A percentile compares a stretch with the other conserved stretches of the same genome.
phyloP scores from a whole-genome alignment of 1,284 basidiomycete genomes.

The Trametes versicolor region DNA sequence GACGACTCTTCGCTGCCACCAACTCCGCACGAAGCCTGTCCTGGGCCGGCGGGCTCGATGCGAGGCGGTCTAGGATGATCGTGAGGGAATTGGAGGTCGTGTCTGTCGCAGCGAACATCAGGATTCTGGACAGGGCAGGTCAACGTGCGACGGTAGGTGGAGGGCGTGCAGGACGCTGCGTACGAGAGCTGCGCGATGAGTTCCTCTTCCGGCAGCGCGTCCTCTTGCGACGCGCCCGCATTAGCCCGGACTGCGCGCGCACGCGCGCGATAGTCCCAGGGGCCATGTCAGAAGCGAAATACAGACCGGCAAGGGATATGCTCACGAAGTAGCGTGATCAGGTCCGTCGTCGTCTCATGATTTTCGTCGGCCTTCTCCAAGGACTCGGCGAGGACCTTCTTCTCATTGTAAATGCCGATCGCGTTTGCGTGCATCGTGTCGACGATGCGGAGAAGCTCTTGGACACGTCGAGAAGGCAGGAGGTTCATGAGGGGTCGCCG shows the following conservation, averaged over 20 bases:
- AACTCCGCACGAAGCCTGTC: constrained; percentile 7
- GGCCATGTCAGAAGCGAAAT: neutral
- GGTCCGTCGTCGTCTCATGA: neutral
- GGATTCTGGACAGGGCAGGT: neutral
- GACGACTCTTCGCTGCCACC: constrained; percentile 33
- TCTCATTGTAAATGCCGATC: constrained; percentile 1
- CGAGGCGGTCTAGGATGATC: constrained; percentile 23
- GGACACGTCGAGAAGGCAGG: neutral
- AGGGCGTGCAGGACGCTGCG: constrained; percentile 32
- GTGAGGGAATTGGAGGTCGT: constrained; percentile 22
- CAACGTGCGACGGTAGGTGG: too few relatives aligned
- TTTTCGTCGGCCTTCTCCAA: neutral
- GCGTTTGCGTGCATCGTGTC: constrained; percentile 6
- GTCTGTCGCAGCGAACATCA: constrained; percentile 33
- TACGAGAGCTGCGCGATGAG: constrained; percentile 46
- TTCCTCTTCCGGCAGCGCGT: constrained; percentile 41
- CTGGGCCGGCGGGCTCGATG: neutral
- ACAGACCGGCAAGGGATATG: neutral
- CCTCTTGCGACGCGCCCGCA: constrained; percentile 34
- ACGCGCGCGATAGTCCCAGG: neutral
- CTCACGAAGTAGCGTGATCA: constrained; percentile 4
- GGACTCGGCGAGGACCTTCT: neutral
- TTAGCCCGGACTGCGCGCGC: constrained; percentile 24
- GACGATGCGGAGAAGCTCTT: neutral
- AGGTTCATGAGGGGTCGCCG: neutral